Percentiles rank a stretch among this genome's conserved stretches.
Evolutionary conservation across 345 rosid genomes (phyloP).

Genomic region (Linum trigynum): DNA sequence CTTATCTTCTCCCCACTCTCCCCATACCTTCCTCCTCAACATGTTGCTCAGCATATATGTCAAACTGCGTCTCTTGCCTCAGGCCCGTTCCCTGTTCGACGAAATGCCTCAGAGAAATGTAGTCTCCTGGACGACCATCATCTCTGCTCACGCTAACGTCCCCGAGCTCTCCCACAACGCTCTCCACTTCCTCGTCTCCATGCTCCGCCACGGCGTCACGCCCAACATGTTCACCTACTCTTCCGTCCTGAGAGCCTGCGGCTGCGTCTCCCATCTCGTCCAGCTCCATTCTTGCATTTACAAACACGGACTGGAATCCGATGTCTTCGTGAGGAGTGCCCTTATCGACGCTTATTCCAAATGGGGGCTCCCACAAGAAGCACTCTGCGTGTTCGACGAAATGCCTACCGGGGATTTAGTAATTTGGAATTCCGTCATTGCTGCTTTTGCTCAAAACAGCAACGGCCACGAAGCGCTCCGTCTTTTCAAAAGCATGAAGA

Average conservation of each 20-base stretch:
- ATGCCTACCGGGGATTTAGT: conserved; percentile 51
- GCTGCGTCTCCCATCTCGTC: conserved; percentile 23
- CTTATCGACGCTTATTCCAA: conserved; percentile 57
- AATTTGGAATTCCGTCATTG: conserved; percentile 72
- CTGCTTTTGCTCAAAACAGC: conserved; percentile 59
- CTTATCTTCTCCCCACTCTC: conserved; percentile 32
- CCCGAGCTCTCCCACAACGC: conserved; percentile 6
- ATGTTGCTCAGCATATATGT: conserved; percentile 43
- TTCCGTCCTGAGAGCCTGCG: conserved; percentile 49
- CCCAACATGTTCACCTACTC: conserved; percentile 65
- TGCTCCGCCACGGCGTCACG: conserved; percentile 45
- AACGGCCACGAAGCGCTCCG: conserved; percentile 42
- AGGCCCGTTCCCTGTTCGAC: conserved; percentile 20
- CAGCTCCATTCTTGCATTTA: conserved; percentile 48
- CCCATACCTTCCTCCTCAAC: conserved; percentile 42
- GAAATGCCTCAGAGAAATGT: conserved; percentile 31
- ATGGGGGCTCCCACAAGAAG: conserved; percentile 35
- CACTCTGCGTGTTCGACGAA: conserved; percentile 40
- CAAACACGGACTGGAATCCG: conserved; percentile 54
- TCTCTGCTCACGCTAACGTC: conserved; percentile 37
- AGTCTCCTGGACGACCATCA: conserved; percentile 54
- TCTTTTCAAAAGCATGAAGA: conserved; percentile 57
- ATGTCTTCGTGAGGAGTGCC: conserved; percentile 60
- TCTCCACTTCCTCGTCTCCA: conserved; percentile 22
- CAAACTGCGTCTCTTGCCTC: conserved; percentile 20